Percentiles rank a stretch among this genome's conserved stretches.
phyloP scores from a whole-genome alignment of 352 stramenopile genomes.

The Pythium phragmitis region DNA sequence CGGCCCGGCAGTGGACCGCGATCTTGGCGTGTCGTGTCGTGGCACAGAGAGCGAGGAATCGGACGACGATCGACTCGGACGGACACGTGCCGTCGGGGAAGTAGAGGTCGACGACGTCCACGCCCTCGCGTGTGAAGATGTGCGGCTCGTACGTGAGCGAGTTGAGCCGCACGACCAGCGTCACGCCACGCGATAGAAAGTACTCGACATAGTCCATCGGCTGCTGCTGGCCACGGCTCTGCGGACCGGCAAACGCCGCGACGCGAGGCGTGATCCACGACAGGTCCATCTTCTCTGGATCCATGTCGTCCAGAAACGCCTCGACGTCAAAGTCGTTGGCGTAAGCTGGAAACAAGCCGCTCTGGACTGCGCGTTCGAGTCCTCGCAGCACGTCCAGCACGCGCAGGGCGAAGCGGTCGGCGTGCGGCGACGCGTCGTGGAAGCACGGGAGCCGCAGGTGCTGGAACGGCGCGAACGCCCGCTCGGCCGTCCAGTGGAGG shows the following conservation, averaged over 20 bases:
- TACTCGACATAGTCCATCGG: constrained; percentile 36
- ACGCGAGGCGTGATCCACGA: constrained; percentile 35
- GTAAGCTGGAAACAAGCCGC: constrained; percentile 80
- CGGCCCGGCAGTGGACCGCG: constrained; percentile 96
- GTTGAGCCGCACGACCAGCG: constrained; percentile 89
- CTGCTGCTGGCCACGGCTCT: constrained; percentile 58
- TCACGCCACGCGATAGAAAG: constrained; percentile 43
- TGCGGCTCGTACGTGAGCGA: constrained; percentile 91
- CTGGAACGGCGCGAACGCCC: constrained; percentile 56
- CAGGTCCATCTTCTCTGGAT: constrained; percentile 23
- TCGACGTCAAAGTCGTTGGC: constrained; percentile 25
- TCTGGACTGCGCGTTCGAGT: constrained; percentile 48
- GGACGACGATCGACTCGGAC: constrained; percentile 59
- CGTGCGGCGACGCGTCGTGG: constrained; percentile 30
- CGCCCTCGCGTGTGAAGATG: constrained; percentile 78
- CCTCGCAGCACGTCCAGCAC: constrained; percentile 33
- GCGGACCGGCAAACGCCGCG: constrained; percentile 33
- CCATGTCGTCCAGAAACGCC: constrained; percentile 28
- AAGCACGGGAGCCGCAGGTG: constrained; percentile 33
- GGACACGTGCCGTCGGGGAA: constrained; percentile 93
- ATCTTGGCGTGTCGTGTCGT: constrained; percentile 51
- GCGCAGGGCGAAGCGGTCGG: constrained; percentile 30
- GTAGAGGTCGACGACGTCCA: constrained; percentile 89
- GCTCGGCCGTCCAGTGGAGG: constrained; percentile 50
- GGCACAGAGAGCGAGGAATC: constrained; percentile 75